Conservation (phyloP, 768 basidiomycete species). For the Tulasnella sp. region DNA sequence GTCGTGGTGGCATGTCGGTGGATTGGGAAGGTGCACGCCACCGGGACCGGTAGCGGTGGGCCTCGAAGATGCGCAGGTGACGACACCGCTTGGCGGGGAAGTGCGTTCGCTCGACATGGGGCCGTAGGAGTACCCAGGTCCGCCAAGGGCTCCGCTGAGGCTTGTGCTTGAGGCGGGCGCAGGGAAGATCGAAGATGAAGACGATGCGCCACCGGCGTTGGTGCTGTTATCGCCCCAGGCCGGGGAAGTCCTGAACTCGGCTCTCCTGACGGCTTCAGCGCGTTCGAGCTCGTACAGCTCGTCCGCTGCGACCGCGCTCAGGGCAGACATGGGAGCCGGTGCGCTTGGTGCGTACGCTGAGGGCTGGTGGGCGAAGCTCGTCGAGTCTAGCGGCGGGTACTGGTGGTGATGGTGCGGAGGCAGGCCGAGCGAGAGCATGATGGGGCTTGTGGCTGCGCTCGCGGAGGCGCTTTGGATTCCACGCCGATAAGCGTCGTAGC, state of each 20-base stretch:
- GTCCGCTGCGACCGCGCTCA: slow-evolving; percentile 75
- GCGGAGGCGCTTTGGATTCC: slow-evolving; percentile 24
- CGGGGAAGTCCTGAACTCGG: slow-evolving; percentile 53
- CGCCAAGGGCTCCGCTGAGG: slow-evolving; percentile 16
- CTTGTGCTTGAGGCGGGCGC: slow-evolving; percentile 10
- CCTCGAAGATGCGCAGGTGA: background rate
- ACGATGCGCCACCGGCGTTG: slow-evolving; percentile 11
- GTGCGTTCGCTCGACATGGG: background rate
- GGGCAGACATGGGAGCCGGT: slow-evolving; percentile 51
- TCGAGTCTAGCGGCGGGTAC: slow-evolving; percentile 9
- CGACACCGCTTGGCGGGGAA: background rate
- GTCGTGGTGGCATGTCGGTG: slow-evolving; percentile 45
- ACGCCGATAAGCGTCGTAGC: slow-evolving; percentile 27
- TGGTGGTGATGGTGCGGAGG: slow-evolving; percentile 5
- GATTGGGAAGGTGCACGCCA: slow-evolving; percentile 34
- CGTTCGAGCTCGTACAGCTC: slow-evolving; percentile 87
- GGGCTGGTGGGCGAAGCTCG: slow-evolving; percentile 37
- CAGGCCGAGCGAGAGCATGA: slow-evolving; percentile 22
- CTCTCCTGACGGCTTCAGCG: slow-evolving; percentile 74
- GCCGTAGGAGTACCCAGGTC: slow-evolving; percentile 6
- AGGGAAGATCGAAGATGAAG: background rate
- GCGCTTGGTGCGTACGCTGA: slow-evolving; percentile 33
- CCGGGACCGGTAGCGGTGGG: background rate
- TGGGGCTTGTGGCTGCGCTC: slow-evolving; percentile 24
- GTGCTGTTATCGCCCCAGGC: slow-evolving; percentile 26